Evolutionary conservation across 371 early-diverging fungal genomes (phyloP), one percentile per base, ranked within the genome.

Genomic region (Mucor velutinosus): DNA sequence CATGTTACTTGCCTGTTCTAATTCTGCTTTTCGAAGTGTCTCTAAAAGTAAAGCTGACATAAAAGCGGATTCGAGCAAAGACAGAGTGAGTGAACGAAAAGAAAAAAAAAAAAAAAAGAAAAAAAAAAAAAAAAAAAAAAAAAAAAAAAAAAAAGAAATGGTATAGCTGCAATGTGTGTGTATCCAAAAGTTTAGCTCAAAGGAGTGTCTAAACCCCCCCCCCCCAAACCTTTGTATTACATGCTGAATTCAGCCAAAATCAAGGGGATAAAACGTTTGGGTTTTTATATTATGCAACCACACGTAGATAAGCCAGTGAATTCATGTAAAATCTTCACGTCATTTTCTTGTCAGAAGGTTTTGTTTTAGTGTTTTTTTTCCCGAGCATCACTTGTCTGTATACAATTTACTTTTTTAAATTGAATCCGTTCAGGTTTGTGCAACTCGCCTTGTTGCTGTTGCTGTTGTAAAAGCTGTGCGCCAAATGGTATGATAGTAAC

Each of bases 21-120:
- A 63, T 65, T 82, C 82, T 39, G 77, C 74, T 62, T 74, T 76
- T 65, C 70, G 65, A 25, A 82, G 57, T 12, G 78, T 77, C 33
- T 80, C 81, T 43, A 77, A 64, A 11, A 80, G 60, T 60, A 73
- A 62, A 15, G 56, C 66, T 27, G 76, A 58, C 76, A 76, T 76
- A 12, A 27, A 15, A 4, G 43, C 25, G 61, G 15, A 8, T 58
- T 60, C 60, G 6, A 47, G 63, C 45, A 41, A 51, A 33, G 37
- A 35, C 12, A 39, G 19, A 57, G 47, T n/a, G 37, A 64, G 45
- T 17, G 29, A 57, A 41, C 17, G 41, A 33, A 57, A 19, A 25
- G 12, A n/a, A 25, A 15, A 53, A 53, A 33, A 21, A 57, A 57
- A 56, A 30, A 29, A n/a, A 17, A 17, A 29, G 11, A 33, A 57